Percentiles rank a stretch among this genome's conserved stretches.
phyloP scores from a whole-genome alignment of 148 eudicot species.

The Rhododendron ovatum region DNA sequence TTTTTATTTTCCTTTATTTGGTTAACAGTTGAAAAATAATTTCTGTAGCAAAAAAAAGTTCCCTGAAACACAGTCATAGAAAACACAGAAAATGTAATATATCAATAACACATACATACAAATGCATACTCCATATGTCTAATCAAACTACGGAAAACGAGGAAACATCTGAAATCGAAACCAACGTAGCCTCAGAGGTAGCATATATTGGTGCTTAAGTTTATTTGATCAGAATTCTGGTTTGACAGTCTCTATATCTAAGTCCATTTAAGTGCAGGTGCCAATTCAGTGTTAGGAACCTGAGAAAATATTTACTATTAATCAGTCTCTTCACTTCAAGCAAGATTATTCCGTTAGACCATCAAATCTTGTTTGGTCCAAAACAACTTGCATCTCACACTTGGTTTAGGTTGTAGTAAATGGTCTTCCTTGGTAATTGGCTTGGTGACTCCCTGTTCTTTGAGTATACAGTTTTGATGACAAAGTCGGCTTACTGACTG shows the following conservation, averaged over 20 bases:
- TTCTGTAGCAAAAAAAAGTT: no score
- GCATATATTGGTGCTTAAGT: not conserved
- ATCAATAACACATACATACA: no score
- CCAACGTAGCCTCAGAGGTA: not conserved
- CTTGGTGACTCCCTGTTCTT: not conserved
- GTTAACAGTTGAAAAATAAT: no score
- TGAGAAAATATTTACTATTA: not conserved
- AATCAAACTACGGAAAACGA: no score
- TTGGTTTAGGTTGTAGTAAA: not conserved
- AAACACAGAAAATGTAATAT: no score
- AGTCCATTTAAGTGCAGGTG: not conserved
- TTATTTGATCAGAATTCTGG: not conserved
- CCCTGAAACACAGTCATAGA: no score
- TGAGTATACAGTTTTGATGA: slow-evolving; percentile 57
- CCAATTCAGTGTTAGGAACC: not conserved
- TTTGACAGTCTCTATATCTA: not conserved
- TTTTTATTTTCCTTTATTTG: no score
- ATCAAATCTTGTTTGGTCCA: not conserved
- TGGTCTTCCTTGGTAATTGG: not conserved
- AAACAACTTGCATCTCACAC: slow-evolving; percentile 2
- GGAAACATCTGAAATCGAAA: no score
- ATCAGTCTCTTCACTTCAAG: not conserved
- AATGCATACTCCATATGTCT: no score
- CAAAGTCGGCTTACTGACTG: slow-evolving; percentile 57
- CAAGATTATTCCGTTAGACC: not conserved